Conservation (phyloP, 495 filamentous ascomycete genomes). For the Antarctomyces pellizariae region DNA sequence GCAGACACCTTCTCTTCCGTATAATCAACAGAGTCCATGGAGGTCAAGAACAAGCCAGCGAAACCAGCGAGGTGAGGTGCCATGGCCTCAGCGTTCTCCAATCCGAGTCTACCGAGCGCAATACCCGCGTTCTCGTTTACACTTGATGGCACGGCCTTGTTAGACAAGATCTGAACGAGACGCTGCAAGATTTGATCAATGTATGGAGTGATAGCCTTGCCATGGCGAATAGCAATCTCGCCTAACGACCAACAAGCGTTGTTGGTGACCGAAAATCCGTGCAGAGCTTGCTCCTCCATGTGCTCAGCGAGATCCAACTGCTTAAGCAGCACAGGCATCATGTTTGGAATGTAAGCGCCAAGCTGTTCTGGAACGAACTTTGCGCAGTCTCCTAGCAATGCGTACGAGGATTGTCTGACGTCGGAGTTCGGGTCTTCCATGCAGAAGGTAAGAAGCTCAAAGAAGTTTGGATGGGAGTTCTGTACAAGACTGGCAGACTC, state of each 20-base stretch:
- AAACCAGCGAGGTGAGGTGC: slow-evolving; percentile 65
- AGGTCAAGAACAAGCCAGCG: slow-evolving; percentile 55
- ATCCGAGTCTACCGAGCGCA: slow-evolving; percentile 69
- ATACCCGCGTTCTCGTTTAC: slow-evolving; percentile 91
- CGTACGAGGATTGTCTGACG: slow-evolving; percentile 89
- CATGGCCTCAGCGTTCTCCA: slow-evolving; percentile 53
- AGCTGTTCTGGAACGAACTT: slow-evolving; percentile 84
- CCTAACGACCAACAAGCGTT: slow-evolving; percentile 97
- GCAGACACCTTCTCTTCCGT: slow-evolving; percentile 91
- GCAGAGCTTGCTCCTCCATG: slow-evolving; percentile 47
- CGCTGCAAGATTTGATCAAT: slow-evolving; percentile 52
- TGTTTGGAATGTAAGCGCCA: slow-evolving; percentile 40
- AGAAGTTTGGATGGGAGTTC: slow-evolving; percentile 58
- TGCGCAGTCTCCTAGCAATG: slow-evolving; percentile 84
- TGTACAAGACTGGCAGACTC: slow-evolving; percentile 55
- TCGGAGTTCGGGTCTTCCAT: slow-evolving; percentile 86
- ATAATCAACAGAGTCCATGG: slow-evolving; percentile 64
- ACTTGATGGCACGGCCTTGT: slow-evolving; percentile 66
- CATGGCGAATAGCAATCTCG: slow-evolving; percentile 72
- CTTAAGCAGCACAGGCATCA: slow-evolving; percentile 60
- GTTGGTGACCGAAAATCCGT: slow-evolving; percentile 77
- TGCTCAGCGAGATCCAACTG: slow-evolving; percentile 68
- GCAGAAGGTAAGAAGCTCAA: slow-evolving; percentile 71
- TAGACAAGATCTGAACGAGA: slow-evolving; percentile 54
- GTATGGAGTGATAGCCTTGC: slow-evolving; percentile 47